phyloP scores from a whole-genome alignment of 306 rosid genomes.

The Lathyrus sativus region DNA sequence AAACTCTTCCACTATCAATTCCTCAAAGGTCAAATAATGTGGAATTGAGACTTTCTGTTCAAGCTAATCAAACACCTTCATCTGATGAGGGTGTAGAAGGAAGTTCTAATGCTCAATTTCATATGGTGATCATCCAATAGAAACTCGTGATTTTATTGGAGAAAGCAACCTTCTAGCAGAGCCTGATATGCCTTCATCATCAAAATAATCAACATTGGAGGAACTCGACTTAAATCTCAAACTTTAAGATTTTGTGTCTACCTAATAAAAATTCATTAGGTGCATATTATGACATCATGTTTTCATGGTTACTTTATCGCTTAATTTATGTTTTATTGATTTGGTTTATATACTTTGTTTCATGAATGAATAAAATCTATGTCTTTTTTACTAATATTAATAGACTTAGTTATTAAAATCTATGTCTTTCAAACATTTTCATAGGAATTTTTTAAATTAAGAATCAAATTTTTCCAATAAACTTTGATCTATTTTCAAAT shows the following conservation, averaged over 20 bases:
- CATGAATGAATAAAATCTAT: too few species aligned
- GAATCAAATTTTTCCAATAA: not conserved
- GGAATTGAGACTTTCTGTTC: not conserved
- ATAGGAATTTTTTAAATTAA: not conserved
- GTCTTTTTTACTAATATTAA: too few species aligned
- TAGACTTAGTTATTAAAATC: too few species aligned
- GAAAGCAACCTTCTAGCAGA: too few species aligned
- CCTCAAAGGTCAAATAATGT: not conserved
- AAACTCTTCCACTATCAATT: not conserved
- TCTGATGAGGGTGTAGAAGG: not conserved
- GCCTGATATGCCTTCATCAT: not conserved
- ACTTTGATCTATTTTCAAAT: not conserved
- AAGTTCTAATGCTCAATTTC: not conserved
- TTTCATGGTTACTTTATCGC: too few species aligned
- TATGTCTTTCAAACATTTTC: not conserved
- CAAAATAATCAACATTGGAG: not conserved
- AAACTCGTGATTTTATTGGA: not conserved
- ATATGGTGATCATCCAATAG: not conserved
- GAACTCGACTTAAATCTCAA: not conserved
- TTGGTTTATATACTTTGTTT: too few species aligned
- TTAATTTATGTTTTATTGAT: too few species aligned
- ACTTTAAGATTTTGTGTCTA: not conserved
- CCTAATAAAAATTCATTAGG: too few species aligned
- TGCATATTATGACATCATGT: too few species aligned
- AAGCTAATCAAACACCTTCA: not conserved